Conservation (phyloP, 257 asterid genomes). For the Echites panduratus region DNA sequence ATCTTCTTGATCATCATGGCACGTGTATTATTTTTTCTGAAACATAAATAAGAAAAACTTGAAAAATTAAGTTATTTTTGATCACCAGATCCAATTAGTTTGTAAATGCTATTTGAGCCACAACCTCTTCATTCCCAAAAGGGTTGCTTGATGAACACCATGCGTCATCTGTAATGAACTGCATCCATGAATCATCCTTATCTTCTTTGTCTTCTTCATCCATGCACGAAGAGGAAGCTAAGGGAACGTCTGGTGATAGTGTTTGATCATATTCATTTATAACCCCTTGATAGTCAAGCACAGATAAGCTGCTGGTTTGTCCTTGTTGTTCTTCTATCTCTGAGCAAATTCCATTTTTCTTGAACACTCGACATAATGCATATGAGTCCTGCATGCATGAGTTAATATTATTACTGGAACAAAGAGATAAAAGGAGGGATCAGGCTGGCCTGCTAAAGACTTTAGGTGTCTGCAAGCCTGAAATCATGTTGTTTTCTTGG, state of each 20-base stretch:
- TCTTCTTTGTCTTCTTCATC: conserved; percentile 74
- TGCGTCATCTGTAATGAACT: conserved; percentile 80
- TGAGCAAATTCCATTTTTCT: conserved; percentile 78
- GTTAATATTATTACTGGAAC: neutral
- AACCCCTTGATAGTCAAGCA: conserved; percentile 50
- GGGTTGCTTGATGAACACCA: conserved; percentile 67
- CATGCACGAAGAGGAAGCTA: conserved; percentile 49
- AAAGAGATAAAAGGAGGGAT: neutral
- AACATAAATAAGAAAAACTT: neutral
- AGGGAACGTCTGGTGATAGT: conserved; percentile 65
- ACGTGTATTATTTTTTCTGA: conserved; percentile 2
- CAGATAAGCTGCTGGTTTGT: conserved; percentile 50
- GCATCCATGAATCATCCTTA: conserved; percentile 96
- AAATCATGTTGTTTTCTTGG: neutral
- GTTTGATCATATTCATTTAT: conserved; percentile 43
- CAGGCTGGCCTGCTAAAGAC: neutral
- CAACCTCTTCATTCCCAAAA: conserved; percentile 46
- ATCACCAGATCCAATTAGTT: conserved; percentile 30
- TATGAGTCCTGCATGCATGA: conserved; percentile 64
- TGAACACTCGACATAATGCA: conserved; percentile 91
- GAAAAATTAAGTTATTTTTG: neutral
- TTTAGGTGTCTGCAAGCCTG: neutral
- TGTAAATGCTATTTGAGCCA: conserved; percentile 51
- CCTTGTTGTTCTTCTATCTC: conserved; percentile 78
- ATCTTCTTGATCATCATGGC: neutral